Base-by-base conservation (phyloP, 768 basidiomycete species). In the Xerocomellus dryophilus region DNA sequence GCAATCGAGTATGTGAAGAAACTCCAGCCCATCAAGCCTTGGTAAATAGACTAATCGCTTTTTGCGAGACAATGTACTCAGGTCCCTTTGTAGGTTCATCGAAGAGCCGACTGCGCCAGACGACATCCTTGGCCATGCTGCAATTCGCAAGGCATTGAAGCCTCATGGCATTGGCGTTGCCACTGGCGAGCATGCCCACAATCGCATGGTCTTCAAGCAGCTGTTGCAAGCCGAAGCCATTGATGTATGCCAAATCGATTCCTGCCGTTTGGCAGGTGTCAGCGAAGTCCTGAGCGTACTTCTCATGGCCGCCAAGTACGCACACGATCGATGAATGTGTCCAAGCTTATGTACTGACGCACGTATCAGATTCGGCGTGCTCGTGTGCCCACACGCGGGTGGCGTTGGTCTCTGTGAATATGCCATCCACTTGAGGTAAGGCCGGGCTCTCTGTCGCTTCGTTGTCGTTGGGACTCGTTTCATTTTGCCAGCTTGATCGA, bases 51-150 rank as follows among this genome's bases (percentile, higher is more conserved):
- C 23, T 21, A 5, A 5, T 40, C 15, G 0, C 10, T 23, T n/a
- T 32, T 18, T 15, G 7, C 31, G 21, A 31, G 6, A 39, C 40
- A 47, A 52, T n/a, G 43, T 25, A 35, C 41, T 47, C 34, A 51
- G 7, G 17, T 47, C 15, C 18, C 15, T 23, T 5, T 9, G 20
- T 42, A 90, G 89, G 89, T 98, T 97, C 74, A 97, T 97, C 59
- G 95, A 98, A 67, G 95, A 98, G 65, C 95, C 95, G 0, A 97
- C 95, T 0, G 95, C 95, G 0, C 95, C 91, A 0, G 95, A 97
- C 65, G 95, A 98, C 66, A 85, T 92, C 56, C 81, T 97, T 18
- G 91, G 94, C 4, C 92, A 94, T 58, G 90, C 90, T 20, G 77
- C 88, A 7, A 85, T 94, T 54, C 85, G 93, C 59, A 89, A 84